phyloP scores from a whole-genome alignment of 2,329 filamentous ascomycete genomes.

The Xylaria sp. region DNA sequence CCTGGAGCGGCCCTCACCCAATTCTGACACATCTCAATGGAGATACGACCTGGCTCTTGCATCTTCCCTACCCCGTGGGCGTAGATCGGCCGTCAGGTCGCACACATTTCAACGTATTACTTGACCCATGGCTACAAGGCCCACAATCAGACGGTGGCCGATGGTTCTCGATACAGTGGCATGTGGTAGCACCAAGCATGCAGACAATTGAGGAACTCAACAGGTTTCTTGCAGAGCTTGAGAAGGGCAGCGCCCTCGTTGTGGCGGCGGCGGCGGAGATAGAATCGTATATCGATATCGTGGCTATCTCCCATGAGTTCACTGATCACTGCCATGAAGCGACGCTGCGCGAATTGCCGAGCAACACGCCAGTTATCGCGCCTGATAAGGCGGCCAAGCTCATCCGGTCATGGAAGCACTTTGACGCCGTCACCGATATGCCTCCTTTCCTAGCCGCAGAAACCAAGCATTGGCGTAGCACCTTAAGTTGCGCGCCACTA shows the following conservation, averaged over 20 bases:
- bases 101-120: constrained; percentile 61
- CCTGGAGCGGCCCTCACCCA: constrained; percentile 32
- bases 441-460: constrained; percentile 48
- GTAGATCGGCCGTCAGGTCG: constrained; percentile 43
- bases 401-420: constrained; percentile 64
- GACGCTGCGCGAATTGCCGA: constrained; percentile 62
- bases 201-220: constrained; percentile 62
- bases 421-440: constrained; percentile 58
- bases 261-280: constrained; percentile 6
- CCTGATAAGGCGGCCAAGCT: constrained; percentile 62
- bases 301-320: constrained; percentile 69
- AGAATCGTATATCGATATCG: constrained; percentile 58
- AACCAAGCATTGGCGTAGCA: constrained; percentile 33
- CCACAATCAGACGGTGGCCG: constrained; percentile 66
- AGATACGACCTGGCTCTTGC: constrained; percentile 71
- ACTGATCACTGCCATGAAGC: constrained; percentile 71
- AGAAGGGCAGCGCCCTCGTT: constrained; percentile 38
- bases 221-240: constrained; percentile 54
- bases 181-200: constrained; percentile 59
- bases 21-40: constrained; percentile 69
- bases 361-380: constrained; percentile 63
- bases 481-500: constrained; percentile 44
- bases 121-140: constrained; percentile 70
- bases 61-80: constrained; percentile 59
- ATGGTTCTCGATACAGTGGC: constrained; percentile 71